Base-by-base conservation (phyloP, 352 stramenopile species). In the Blastocystis sp. region DNA sequence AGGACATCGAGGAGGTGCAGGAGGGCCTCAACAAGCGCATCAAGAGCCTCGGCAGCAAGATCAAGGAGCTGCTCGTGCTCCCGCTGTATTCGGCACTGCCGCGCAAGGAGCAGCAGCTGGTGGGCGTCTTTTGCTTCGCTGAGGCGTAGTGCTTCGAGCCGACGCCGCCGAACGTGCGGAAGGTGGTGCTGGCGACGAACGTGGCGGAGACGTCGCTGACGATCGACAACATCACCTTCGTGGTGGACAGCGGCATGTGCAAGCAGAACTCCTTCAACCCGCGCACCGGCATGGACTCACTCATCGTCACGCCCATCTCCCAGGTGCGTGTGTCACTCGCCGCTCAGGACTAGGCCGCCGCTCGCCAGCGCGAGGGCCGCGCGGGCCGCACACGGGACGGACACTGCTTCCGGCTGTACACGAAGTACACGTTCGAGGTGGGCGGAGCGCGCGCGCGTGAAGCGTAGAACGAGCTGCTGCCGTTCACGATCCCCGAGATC, bases 221-320 rank as follows among this genome's bases (percentile, higher is more conserved):
- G 0, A 99, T 99, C 86, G 93, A 98, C 77, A 97, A 97, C 11
- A 99, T 99, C 79, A 98, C 94, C 89, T 99, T 96, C 88, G 97
- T 99, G 17, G 98, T 99, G 60, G 97, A 99, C 91, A 97, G 95
- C 17, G 97, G 97, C 21, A 99, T 99, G 89, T 98, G 96, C 92
- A 99, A 99, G 89, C 96, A 99, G 90, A 99, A 97, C 4, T 97
- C 94, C 62, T 99, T 98, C 92, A 98, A 99, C 91, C 94, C 97
- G 0, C 93, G 96, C 79, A 98, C 95, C 2, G 96, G 96, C 7
- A 98, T 99, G 96, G 96, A 99, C 88, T 98, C 94, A n/a, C 90
- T 99, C 10, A 92, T 99, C 17, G 96, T 99, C 3, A 96, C 96
- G 60, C 96, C 97, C 14, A 95, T 99, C 41, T 98, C 94, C 1